Evolutionary conservation across 2,329 filamentous ascomycete genomes (phyloP).

Genomic region (Colletotrichum trifolii): DNA sequence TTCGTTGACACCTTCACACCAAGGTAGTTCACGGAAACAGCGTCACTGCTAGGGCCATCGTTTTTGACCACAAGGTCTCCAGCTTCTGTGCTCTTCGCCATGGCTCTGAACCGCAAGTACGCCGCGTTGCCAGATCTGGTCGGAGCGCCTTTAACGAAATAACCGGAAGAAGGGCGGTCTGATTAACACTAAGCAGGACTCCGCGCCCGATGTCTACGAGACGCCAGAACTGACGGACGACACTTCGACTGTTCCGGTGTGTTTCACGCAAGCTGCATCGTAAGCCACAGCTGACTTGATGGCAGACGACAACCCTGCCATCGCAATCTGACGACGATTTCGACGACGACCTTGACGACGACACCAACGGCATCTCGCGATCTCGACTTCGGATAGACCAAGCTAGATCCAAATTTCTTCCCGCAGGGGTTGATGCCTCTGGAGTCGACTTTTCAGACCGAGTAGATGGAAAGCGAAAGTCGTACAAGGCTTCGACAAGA

Average conservation of each 20-base stretch:
- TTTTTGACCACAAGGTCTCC: background rate
- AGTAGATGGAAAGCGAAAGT: conserved; percentile 82
- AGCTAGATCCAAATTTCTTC: conserved; percentile 83
- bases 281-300: conserved; percentile 40
- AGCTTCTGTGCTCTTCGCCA: conserved; percentile 45
- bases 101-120: conserved; percentile 85
- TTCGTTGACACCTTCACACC: no score
- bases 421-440: conserved; percentile 78
- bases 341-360: conserved; percentile 71
- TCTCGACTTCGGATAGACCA: conserved; percentile 80
- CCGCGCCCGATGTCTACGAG: conserved; percentile 94
- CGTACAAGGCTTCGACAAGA: conserved; percentile 81
- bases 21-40: no score
- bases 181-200: conserved; percentile 70
- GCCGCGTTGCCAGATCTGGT: conserved; percentile 84
- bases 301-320: conserved; percentile 64
- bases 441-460: conserved; percentile 92
- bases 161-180: conserved; percentile 8
- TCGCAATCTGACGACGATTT: conserved; percentile 72
- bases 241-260: conserved; percentile 83
- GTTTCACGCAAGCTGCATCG: conserved; percentile 43
- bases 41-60: background rate
- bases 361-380: conserved; percentile 76
- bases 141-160: conserved; percentile 8
- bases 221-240: conserved; percentile 94